Conservation (phyloP, 2,329 filamentous ascomycete genomes). For the Colletotrichum godetiae region DNA sequence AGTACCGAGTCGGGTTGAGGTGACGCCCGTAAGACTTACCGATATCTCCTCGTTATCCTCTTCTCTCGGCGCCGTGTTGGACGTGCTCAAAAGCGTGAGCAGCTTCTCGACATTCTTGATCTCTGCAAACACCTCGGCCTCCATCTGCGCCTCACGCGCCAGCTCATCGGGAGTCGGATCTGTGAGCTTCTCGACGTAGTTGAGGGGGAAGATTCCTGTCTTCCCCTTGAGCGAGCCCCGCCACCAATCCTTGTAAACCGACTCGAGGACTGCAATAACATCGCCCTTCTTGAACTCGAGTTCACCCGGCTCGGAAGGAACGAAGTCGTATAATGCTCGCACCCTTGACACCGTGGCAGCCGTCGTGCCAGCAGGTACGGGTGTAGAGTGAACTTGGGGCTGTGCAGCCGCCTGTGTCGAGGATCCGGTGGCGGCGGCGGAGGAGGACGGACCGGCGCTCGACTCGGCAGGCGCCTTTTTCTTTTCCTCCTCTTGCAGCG, state of each 20-base stretch:
- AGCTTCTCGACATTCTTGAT: slow-evolving; percentile 76
- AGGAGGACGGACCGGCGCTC: slow-evolving; percentile 48
- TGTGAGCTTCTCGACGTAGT: slow-evolving; percentile 97
- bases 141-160: slow-evolving; percentile 96
- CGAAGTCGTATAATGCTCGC: slow-evolving; percentile 92
- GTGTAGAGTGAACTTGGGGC: slow-evolving; percentile 59
- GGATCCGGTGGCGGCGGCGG: slow-evolving; percentile 46
- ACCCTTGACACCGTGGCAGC: slow-evolving; percentile 96
- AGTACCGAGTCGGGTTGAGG: background rate
- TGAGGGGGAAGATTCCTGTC: slow-evolving; percentile 97
- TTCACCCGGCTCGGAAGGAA: slow-evolving; percentile 92
- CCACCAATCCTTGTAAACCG: slow-evolving; percentile 99
- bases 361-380: slow-evolving; percentile 84
- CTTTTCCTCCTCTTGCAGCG: slow-evolving; percentile 85
- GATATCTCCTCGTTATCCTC: slow-evolving; percentile 98
- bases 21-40: slow-evolving; percentile 54
- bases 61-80: slow-evolving; percentile 80
- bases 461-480: slow-evolving; percentile 61
- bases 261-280: slow-evolving; percentile 96
- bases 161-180: slow-evolving; percentile 95
- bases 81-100: slow-evolving; percentile 90
- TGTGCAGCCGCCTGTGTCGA: slow-evolving; percentile 45
- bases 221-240: slow-evolving; percentile 93
- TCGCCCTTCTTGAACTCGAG: slow-evolving; percentile 97
- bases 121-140: slow-evolving; percentile 75